A percentile compares a stretch with the other conserved stretches of the same genome.
Evolutionary conservation across 768 basidiomycete species (phyloP).

Genomic region (Suillus lakei): DNA sequence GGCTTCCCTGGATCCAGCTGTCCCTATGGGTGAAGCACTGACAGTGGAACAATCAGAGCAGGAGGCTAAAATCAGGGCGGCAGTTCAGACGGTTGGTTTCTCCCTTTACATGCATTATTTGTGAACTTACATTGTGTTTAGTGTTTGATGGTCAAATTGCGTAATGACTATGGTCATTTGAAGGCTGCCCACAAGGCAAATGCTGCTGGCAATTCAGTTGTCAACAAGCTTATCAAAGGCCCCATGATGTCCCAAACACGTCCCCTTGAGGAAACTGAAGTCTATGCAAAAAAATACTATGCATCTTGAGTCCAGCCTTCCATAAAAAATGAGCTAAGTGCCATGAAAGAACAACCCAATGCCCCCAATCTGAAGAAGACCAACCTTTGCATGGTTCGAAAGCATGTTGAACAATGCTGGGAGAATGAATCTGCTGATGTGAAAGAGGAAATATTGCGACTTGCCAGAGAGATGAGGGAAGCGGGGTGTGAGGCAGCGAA

Average conservation of each 20-base stretch:
- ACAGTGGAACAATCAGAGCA: too few species aligned
- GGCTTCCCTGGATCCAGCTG: neutral
- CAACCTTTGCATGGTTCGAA: neutral
- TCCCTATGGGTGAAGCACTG: neutral
- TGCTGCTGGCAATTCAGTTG: neutral
- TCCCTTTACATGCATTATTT: too few species aligned
- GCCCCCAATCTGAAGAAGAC: neutral
- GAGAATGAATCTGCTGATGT: neutral
- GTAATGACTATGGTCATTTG: neutral
- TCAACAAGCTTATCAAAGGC: neutral
- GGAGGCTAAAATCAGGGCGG: too few species aligned
- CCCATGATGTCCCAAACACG: neutral
- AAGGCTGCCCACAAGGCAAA: neutral
- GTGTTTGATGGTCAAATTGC: neutral
- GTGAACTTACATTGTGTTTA: neutral
- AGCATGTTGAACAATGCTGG: neutral
- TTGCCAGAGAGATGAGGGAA: neutral
- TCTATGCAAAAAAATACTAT: neutral
- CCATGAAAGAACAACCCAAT: neutral
- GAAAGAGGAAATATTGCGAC: neutral
- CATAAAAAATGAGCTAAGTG: neutral
- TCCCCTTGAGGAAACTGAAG: neutral
- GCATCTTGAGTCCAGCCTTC: neutral
- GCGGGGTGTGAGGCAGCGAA: neutral
- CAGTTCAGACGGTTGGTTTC: too few species aligned